phyloP scores from a whole-genome alignment of 116 monocot species.

The Cymodocea nodosa region DNA sequence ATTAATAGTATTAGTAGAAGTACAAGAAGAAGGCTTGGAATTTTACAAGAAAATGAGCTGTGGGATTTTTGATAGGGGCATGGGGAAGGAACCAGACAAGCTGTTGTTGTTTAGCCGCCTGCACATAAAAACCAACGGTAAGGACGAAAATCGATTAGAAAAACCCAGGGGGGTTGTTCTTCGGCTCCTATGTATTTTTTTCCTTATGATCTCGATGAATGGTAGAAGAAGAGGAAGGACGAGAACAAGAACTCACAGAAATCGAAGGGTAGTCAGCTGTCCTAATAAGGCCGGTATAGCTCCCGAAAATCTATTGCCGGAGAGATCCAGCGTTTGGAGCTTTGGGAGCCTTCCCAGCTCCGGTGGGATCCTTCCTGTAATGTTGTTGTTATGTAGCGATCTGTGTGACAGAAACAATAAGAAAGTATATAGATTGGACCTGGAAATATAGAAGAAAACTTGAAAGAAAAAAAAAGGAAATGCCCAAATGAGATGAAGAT shows the following conservation, averaged over 20 bases:
- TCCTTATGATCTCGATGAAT: background rate
- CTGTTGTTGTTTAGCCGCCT: conserved; percentile 99
- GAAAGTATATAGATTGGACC: background rate
- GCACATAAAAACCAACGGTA: background rate
- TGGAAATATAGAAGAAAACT: background rate
- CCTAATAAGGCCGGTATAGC: conserved; percentile 56
- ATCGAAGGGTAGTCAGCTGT: conserved; percentile 54
- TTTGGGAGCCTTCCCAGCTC: conserved; percentile 60
- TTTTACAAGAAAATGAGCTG: conserved; percentile 75
- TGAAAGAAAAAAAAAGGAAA: background rate
- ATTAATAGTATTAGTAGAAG: background rate
- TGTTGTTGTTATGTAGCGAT: conserved; percentile 89
- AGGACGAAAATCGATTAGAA: background rate
- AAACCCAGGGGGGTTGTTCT: conserved; percentile 3
- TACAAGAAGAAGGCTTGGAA: background rate
- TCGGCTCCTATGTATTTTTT: background rate
- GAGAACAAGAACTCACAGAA: conserved; percentile 40
- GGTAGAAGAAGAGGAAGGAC: background rate
- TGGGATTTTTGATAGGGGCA: conserved; percentile 54
- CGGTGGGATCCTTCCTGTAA: conserved; percentile 68
- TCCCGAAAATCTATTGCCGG: conserved; percentile 73
- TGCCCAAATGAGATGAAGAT: background rate
- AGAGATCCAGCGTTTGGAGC: conserved; percentile 87
- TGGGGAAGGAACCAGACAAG: conserved; percentile 61
- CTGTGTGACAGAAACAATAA: conserved; percentile 17